Evolutionary conservation across 2,329 filamentous ascomycete species (phyloP).

Genomic region (Pseudogymnoascus sp.): DNA sequence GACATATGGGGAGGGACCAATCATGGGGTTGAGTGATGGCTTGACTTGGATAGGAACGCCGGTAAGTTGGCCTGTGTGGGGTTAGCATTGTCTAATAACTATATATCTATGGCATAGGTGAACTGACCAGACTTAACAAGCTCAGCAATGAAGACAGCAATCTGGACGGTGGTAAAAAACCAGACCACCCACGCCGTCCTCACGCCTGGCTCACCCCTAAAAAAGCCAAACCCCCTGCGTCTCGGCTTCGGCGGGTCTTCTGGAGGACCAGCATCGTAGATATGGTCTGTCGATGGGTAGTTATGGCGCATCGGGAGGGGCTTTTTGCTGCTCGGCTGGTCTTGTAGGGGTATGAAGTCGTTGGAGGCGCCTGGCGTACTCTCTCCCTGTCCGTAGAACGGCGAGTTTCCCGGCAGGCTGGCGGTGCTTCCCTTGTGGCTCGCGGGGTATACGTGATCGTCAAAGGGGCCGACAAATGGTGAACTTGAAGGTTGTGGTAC

Average conservation of each 20-base stretch:
- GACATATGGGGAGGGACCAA: conserved; percentile 82
- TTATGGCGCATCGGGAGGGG: conserved; percentile 21
- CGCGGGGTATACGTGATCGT: conserved; percentile 56
- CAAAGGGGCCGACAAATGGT: conserved; percentile 60
- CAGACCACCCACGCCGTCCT: conserved; percentile 74
- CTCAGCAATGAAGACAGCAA: conserved; percentile 82
- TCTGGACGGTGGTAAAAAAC: conserved; percentile 65
- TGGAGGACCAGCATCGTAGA: conserved; percentile 47
- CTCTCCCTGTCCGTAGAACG: conserved; percentile 45
- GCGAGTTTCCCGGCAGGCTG: conserved; percentile 36
- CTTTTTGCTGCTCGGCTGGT: conserved; percentile 37
- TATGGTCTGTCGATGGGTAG: conserved; percentile 45
- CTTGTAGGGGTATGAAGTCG: conserved; percentile 52
- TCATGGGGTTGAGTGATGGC: conserved; percentile 92
- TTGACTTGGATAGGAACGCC: conserved; percentile 51
- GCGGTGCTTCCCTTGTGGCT: not conserved
- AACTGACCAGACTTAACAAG: conserved; percentile 71
- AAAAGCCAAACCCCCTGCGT: conserved; percentile 50
- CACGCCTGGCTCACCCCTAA: conserved; percentile 26
- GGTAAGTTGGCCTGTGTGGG: conserved; percentile 58
- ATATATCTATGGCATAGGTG: conserved; percentile 2
- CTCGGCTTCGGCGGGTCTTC: conserved; percentile 23
- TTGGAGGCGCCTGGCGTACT: conserved; percentile 29
- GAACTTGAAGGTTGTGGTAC: conserved; percentile 33
- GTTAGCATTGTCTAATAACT: conserved; percentile 14